Percentiles rank a stretch among this genome's conserved stretches.
Conservation (phyloP, 305 asterid species). For the Fraxinus latifolia region DNA sequence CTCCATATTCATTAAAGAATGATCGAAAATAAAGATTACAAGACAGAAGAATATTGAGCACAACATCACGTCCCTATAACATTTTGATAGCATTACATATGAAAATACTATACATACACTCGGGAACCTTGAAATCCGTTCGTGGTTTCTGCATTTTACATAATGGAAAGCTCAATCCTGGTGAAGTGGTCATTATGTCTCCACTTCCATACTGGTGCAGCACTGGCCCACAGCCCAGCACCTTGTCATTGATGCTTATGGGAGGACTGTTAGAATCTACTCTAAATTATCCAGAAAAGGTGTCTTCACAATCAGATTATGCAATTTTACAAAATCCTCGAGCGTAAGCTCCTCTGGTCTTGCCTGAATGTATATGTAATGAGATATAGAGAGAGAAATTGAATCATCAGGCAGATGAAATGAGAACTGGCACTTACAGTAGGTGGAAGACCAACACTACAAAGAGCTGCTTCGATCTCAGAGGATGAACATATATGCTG, state of each 20-base stretch:
- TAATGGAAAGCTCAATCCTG: background rate
- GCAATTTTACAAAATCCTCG: conserved; percentile 71
- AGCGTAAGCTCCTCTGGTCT: conserved; percentile 90
- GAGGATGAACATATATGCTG: conserved; percentile 68
- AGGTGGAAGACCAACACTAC: conserved; percentile 53
- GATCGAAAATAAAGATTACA: background rate
- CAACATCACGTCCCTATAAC: background rate
- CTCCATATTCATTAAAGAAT: background rate
- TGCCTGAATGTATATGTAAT: conserved; percentile 47
- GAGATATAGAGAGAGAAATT: background rate
- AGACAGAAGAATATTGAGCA: background rate
- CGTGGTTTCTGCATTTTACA: conserved; percentile 2
- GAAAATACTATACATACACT: background rate
- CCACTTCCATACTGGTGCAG: background rate
- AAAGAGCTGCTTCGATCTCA: conserved; percentile 78
- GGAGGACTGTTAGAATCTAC: background rate
- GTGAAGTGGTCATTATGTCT: background rate
- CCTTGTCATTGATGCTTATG: background rate
- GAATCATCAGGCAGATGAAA: background rate
- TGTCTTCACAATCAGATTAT: conserved; percentile 48
- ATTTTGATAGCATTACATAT: background rate
- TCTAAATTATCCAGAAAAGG: conserved; percentile 19
- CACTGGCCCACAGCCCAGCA: background rate
- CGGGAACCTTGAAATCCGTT: background rate
- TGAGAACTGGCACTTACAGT: conserved; percentile 49